Evolutionary conservation across 345 rosid species (phyloP).

Genomic region (Dipteronia sinensis): DNA sequence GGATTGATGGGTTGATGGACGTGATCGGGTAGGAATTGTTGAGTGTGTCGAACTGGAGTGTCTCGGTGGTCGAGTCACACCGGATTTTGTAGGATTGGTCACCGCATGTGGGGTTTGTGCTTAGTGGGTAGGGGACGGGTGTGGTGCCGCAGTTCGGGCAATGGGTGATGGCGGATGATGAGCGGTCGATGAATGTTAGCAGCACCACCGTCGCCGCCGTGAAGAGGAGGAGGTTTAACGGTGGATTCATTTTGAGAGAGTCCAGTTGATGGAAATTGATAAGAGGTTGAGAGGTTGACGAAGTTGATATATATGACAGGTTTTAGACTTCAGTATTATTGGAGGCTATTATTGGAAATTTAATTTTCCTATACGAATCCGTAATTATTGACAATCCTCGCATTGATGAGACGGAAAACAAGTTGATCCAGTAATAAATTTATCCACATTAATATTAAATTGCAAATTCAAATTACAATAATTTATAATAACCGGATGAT

Average conservation of each 20-base stretch:
- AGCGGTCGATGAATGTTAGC: slow-evolving; percentile 17
- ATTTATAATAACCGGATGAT: no score
- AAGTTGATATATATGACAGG: background rate
- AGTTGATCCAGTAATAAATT: no score
- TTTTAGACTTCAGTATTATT: background rate
- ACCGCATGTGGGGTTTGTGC: slow-evolving; percentile 48
- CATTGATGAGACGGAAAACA: no score
- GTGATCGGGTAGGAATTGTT: slow-evolving; percentile 46
- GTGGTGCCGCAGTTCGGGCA: slow-evolving; percentile 53
- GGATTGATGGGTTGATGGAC: slow-evolving; percentile 30
- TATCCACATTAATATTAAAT: no score
- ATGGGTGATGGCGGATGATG: slow-evolving; percentile 24
- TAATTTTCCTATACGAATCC: background rate
- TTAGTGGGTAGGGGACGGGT: slow-evolving; percentile 53
- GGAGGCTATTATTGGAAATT: background rate
- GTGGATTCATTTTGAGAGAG: slow-evolving; percentile 14
- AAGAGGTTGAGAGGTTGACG: background rate
- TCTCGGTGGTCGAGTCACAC: slow-evolving; percentile 26
- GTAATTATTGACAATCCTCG: no score
- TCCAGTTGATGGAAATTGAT: background rate
- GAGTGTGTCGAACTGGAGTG: slow-evolving; percentile 39
- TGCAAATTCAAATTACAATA: no score
- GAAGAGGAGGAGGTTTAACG: slow-evolving; percentile 27
- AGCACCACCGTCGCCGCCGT: slow-evolving; percentile 22
- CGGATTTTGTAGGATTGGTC: slow-evolving; percentile 47